Evolutionary conservation across 352 stramenopile genomes (phyloP).

Genomic region (Pythium oligandrum): DNA sequence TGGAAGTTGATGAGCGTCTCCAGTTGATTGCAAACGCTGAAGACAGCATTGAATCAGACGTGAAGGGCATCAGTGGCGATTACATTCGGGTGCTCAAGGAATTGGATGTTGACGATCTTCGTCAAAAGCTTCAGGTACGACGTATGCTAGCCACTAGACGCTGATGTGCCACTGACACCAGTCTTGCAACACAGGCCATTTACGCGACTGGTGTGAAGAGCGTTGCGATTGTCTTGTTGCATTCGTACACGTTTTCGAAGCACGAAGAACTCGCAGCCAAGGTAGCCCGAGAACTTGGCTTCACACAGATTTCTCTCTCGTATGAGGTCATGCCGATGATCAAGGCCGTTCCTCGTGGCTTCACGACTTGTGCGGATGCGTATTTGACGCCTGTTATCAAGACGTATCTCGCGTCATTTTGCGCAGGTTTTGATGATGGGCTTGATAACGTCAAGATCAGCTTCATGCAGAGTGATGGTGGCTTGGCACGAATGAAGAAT

Average conservation of each 20-base stretch:
- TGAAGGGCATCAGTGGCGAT: slow-evolving; percentile 86
- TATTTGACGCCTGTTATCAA: slow-evolving; percentile 99
- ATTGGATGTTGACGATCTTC: slow-evolving; percentile 78
- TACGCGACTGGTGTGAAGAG: slow-evolving; percentile 87
- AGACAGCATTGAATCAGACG: slow-evolving; percentile 43
- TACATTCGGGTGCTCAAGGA: slow-evolving; percentile 81
- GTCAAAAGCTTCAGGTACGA: slow-evolving; percentile 70
- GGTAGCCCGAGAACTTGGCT: slow-evolving; percentile 90
- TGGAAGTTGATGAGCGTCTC: slow-evolving; percentile 97
- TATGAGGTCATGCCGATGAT: slow-evolving; percentile 98
- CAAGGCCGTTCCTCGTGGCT: slow-evolving; percentile 95
- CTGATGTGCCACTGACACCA: background rate
- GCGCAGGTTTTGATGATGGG: slow-evolving; percentile 92
- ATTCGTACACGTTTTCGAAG: slow-evolving; percentile 94
- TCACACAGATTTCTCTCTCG: slow-evolving; percentile 90
- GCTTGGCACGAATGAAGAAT: slow-evolving; percentile 92
- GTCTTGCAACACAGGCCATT: slow-evolving; percentile 24
- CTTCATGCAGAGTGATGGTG: slow-evolving; percentile 99
- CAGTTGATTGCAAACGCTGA: slow-evolving; percentile 84
- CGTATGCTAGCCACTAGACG: too few species aligned
- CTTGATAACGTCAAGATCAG: slow-evolving; percentile 91
- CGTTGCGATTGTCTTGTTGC: slow-evolving; percentile 94
- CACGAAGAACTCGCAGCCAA: slow-evolving; percentile 91
- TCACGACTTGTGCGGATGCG: slow-evolving; percentile 96
- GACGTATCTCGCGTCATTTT: slow-evolving; percentile 96